phyloP scores from a whole-genome alignment of 2,329 filamentous ascomycete species.

The Rhinocladiella mackenziei region DNA sequence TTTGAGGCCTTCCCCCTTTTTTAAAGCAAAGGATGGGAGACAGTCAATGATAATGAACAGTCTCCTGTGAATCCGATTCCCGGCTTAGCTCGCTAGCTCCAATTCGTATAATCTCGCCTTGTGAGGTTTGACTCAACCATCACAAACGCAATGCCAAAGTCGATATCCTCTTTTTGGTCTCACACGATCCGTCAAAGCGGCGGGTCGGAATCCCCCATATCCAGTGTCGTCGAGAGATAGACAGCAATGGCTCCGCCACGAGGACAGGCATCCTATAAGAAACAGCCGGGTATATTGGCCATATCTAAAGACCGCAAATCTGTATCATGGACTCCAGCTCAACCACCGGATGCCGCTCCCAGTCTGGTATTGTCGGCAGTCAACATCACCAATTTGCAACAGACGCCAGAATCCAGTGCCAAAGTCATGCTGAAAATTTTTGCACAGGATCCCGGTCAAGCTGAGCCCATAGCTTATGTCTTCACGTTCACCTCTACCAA shows the following conservation, averaged over 20 bases:
- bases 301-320: slow-evolving; percentile 68
- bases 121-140: too few species aligned
- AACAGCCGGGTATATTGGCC: slow-evolving; percentile 82
- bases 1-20: too few species aligned
- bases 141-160: slow-evolving; percentile 15
- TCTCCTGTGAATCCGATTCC: too few species aligned
- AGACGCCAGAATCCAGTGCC: slow-evolving; percentile 79
- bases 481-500: slow-evolving; percentile 82
- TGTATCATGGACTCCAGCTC: slow-evolving; percentile 75
- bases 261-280: slow-evolving; percentile 79
- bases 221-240: not conserved
- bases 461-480: slow-evolving; percentile 66
- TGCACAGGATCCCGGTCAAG: slow-evolving; percentile 59
- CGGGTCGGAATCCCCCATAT: slow-evolving; percentile 2
- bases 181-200: slow-evolving; percentile 11
- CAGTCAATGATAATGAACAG: too few species aligned
- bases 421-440: slow-evolving; percentile 96
- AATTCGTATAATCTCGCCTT: too few species aligned
- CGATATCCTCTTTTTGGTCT: not conserved
- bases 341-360: slow-evolving; percentile 57
- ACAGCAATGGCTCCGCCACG: slow-evolving; percentile 54
- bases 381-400: slow-evolving; percentile 88
- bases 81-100: too few species aligned
- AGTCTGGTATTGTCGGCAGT: slow-evolving; percentile 66
- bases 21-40: too few species aligned